phyloP scores from a whole-genome alignment of 345 rosid species.

The Noccaea bulbosa region DNA sequence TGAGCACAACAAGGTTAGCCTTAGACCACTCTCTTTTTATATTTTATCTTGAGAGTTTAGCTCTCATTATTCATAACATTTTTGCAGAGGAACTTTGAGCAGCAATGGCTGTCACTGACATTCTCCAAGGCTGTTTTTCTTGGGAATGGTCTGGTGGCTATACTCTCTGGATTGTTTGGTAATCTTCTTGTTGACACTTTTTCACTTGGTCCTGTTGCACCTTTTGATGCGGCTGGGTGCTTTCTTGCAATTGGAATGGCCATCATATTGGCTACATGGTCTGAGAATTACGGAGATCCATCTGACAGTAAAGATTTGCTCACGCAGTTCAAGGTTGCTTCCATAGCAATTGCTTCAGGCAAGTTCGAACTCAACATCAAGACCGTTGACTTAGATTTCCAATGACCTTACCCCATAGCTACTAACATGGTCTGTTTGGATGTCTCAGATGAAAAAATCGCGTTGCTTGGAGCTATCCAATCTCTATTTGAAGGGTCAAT shows the following conservation, averaged over 20 bases:
- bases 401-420: no score
- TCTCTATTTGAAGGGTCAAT: slow-evolving; percentile 93
- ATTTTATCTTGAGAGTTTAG: no score
- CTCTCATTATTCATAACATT: not conserved
- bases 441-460: slow-evolving; percentile 83
- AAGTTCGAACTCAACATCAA: slow-evolving; percentile 28
- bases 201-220: slow-evolving; percentile 85
- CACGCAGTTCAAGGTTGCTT: slow-evolving; percentile 83
- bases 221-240: slow-evolving; percentile 92
- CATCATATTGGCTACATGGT: slow-evolving; percentile 73
- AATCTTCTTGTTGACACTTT: slow-evolving; percentile 73
- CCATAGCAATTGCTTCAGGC: slow-evolving; percentile 89
- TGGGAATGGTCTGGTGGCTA: slow-evolving; percentile 88
- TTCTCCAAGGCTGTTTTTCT: slow-evolving; percentile 93
- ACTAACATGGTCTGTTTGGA: not conserved
- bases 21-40: no score
- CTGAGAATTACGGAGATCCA: slow-evolving; percentile 82
- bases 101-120: slow-evolving; percentile 81
- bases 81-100: slow-evolving; percentile 79
- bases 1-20: slow-evolving; percentile 74
- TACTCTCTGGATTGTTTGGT: slow-evolving; percentile 77
- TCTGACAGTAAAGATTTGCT: slow-evolving; percentile 84
- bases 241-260: slow-evolving; percentile 87
- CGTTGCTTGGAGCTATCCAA: slow-evolving; percentile 89
- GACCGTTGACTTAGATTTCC: no score